Evolutionary conservation across 768 basidiomycete genomes (phyloP).

Genomic region (Mycena vulgaris): DNA sequence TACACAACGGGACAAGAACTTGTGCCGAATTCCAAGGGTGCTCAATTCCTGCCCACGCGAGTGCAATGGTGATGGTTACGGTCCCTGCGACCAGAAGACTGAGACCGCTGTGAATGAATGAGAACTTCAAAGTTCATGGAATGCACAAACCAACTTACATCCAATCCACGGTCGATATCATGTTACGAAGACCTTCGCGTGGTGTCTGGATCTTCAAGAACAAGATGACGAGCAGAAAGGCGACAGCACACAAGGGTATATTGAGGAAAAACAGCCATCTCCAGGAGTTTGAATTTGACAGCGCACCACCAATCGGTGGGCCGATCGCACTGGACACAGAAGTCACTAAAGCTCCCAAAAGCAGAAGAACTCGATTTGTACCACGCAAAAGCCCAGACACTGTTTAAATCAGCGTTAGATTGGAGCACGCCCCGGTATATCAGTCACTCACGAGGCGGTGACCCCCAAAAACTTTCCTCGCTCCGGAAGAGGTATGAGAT

Average conservation of each 20-base stretch:
- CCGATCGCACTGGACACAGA: no score
- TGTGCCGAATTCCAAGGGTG: no score
- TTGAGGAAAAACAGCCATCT: conserved; percentile 15
- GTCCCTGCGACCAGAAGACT: conserved; percentile 42
- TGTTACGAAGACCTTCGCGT: neutral
- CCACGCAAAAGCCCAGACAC: no score
- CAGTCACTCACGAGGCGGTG: neutral
- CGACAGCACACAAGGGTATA: conserved; percentile 4
- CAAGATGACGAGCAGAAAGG: conserved; percentile 5
- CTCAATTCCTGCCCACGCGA: no score
- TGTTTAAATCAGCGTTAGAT: no score
- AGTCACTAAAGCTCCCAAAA: no score
- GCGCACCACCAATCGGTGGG: neutral
- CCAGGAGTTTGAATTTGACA: conserved; percentile 4
- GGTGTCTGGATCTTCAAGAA: conserved; percentile 13
- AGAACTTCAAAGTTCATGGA: no score
- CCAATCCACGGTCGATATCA: conserved; percentile 10
- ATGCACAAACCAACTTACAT: neutral
- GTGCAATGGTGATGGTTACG: no score
- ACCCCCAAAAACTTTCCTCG: conserved; percentile 10
- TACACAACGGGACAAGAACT: no score
- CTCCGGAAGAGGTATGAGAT: no score
- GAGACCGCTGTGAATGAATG: conserved; percentile 49
- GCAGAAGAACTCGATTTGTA: no score
- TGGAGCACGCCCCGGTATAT: no score